Base-by-base conservation (phyloP, 2,329 filamentous ascomycete genomes). In the Bipolaris bicolor region DNA sequence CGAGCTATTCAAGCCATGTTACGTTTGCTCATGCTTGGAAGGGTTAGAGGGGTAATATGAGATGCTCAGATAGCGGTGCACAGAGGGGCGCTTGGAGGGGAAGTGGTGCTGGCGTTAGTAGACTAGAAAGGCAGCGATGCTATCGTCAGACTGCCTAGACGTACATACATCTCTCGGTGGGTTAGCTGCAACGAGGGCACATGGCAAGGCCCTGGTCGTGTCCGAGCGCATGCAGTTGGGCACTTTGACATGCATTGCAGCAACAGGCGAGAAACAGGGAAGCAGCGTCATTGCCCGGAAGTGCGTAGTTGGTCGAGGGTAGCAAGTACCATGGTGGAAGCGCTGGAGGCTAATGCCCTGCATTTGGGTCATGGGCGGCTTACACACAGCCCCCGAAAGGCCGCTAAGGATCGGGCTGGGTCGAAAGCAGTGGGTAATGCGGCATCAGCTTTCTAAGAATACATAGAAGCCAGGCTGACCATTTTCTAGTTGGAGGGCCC, bases 391-490 rank as follows among this genome's bases (percentile, higher is more conserved):
- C 73, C 69, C 72, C 68, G 45, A 60, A 63, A 68, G 60, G 36
- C 62, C 63, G 66, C 68, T 63, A 59, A 57, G 43, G 9, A 50
- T 60, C 65, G 48, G 22, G 62, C 66, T 41, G 52, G 65, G 69
- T 49, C 50, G 70, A 69, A 60, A 62, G 63, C 54, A 49, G 44
- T 58, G 61, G 55, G 64, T 63, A 62, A 67, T 67, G 66, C 68
- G 65, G 65, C 71, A 68, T 70, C 70, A 72, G 69, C 70, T 67
- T 68, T 69, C 72, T 73, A 75, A 75, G 71, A 74, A 75, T 73
- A 72, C 60, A 55, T 45, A 62, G 51, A 57, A 55, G 54, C 58
- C 44, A 57, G 44, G 49, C 44, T 52, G 62, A 52, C 58, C 53
- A 45, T 59, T 36, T 33, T 52, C 52, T 51, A 58, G 61, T 65